Conservation (phyloP, 2,329 filamentous ascomycete genomes). For the Diaporthe amygdali region DNA sequence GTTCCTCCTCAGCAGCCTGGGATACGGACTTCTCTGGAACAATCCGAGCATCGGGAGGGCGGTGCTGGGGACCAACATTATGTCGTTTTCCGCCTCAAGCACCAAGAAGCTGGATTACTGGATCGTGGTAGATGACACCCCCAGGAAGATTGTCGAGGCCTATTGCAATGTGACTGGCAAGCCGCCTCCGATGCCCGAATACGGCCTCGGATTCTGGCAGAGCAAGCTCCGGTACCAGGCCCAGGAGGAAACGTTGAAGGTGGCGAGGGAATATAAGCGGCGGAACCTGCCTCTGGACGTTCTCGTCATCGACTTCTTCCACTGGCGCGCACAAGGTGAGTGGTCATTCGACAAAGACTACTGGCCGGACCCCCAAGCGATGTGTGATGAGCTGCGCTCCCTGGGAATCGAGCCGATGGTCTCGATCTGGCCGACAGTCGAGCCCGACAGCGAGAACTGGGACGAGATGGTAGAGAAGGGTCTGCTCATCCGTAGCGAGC, state of each 20-base stretch:
- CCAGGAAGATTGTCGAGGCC: conserved; percentile 58
- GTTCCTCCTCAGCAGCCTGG: conserved; percentile 63
- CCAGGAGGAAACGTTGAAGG: conserved; percentile 65
- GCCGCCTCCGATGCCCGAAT: conserved; percentile 72
- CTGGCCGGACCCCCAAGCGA: conserved; percentile 69
- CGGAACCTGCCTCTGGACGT: conserved; percentile 64
- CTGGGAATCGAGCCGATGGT: conserved; percentile 71
- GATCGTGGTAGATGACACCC: conserved; percentile 63
- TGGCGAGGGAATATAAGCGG: conserved; percentile 64
- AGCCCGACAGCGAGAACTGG: conserved; percentile 63
- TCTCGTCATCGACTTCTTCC: conserved; percentile 73
- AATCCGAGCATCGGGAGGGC: conserved; percentile 67
- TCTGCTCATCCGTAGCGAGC: conserved; percentile 63
- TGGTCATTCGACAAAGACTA: conserved; percentile 70
- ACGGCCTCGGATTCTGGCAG: conserved; percentile 72
- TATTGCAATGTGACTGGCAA: conserved; percentile 63
- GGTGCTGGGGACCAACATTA: conserved; percentile 65
- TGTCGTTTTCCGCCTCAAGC: conserved; percentile 64
- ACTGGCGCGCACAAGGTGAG: conserved; percentile 70
- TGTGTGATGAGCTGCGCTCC: conserved; percentile 65
- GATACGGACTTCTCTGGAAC: conserved; percentile 72
- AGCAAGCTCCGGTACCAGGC: conserved; percentile 71
- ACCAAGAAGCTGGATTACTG: conserved; percentile 67
- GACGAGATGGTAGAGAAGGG: conserved; percentile 66
- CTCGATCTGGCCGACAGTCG: conserved; percentile 72